A percentile compares a stretch with the other conserved stretches of the same genome.
Evolutionary conservation across 192 early-diverging fungal genomes (phyloP).

Genomic region (Backusella westeae): DNA sequence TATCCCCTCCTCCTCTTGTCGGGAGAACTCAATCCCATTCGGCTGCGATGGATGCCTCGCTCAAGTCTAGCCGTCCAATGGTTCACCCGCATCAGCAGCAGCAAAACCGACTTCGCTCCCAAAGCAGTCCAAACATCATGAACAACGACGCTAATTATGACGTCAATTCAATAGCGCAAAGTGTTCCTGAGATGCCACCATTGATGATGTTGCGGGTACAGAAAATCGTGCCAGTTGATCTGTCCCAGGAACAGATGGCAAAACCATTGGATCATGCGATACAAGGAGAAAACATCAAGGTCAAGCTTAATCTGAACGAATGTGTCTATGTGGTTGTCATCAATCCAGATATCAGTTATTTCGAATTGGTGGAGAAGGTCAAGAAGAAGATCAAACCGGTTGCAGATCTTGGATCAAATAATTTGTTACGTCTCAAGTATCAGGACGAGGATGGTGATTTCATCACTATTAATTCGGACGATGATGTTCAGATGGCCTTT

Average conservation of each 20-base stretch:
- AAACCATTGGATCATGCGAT: not conserved
- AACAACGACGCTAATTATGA: constrained; percentile 1
- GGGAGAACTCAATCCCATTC: constrained; percentile 17
- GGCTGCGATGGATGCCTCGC: not conserved
- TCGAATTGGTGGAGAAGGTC: constrained; percentile 75
- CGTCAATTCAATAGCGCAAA: not conserved
- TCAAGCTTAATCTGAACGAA: constrained; percentile 85
- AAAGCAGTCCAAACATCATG: constrained; percentile 57
- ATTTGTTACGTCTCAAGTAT: constrained; percentile 73
- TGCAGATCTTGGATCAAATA: constrained; percentile 53
- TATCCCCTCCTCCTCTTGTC: not conserved
- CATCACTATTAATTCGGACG: constrained; percentile 80
- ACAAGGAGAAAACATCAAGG: constrained; percentile 57
- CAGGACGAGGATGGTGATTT: constrained; percentile 92
- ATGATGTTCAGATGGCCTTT: constrained; percentile 93
- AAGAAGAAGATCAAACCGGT: constrained; percentile 88
- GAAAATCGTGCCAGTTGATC: not conserved
- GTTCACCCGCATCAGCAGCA: not conserved
- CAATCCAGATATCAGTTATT: constrained; percentile 68
- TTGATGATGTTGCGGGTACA: not conserved
- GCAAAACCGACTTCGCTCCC: constrained; percentile 47
- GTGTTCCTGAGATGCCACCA: not conserved
- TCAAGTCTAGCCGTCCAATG: not conserved
- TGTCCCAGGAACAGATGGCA: not conserved
- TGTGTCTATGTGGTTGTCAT: constrained; percentile 89